Conservation (phyloP, 352 stramenopile genomes). For the Albugo candida region DNA sequence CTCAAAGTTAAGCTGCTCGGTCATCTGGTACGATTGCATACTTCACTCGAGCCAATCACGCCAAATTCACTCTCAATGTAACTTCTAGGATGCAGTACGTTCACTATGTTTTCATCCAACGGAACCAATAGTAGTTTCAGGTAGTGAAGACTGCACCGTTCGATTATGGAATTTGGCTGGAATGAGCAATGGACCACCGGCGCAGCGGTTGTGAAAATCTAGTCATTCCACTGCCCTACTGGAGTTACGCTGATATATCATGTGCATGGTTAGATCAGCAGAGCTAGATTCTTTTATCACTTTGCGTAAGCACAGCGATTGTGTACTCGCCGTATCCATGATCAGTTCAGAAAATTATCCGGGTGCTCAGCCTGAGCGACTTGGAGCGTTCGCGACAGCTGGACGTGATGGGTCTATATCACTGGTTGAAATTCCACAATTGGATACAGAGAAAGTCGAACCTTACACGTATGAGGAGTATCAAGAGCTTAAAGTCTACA, state of each 20-base stretch:
- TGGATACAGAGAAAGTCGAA: constrained; percentile 43
- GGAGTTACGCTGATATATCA: background rate
- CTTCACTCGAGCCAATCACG: background rate
- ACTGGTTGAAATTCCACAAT: constrained; percentile 32
- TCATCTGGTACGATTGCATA: constrained; percentile 33
- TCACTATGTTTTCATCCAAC: constrained; percentile 62
- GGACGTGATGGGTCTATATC: constrained; percentile 58
- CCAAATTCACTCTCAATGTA: background rate
- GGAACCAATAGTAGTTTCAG: constrained; percentile 60
- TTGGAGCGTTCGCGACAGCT: constrained; percentile 43
- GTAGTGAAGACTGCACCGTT: constrained; percentile 71
- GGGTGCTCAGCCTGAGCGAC: constrained; percentile 20
- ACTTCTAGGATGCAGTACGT: constrained; percentile 44
- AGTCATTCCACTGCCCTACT: constrained; percentile 1
- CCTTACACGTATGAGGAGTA: constrained; percentile 58
- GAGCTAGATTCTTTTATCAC: constrained; percentile 67
- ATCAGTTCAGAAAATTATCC: constrained; percentile 61
- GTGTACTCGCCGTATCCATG: constrained; percentile 47
- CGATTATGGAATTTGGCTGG: constrained; percentile 65
- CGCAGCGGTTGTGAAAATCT: constrained; percentile 16
- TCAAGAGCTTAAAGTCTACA: constrained; percentile 39
- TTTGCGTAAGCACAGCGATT: constrained; percentile 46
- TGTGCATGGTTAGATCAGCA: constrained; percentile 16
- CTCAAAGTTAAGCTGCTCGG: constrained; percentile 72
- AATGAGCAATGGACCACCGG: constrained; percentile 34